Evolutionary conservation across 345 rosid genomes (phyloP).

Genomic region (Hibiscus mutabilis): DNA sequence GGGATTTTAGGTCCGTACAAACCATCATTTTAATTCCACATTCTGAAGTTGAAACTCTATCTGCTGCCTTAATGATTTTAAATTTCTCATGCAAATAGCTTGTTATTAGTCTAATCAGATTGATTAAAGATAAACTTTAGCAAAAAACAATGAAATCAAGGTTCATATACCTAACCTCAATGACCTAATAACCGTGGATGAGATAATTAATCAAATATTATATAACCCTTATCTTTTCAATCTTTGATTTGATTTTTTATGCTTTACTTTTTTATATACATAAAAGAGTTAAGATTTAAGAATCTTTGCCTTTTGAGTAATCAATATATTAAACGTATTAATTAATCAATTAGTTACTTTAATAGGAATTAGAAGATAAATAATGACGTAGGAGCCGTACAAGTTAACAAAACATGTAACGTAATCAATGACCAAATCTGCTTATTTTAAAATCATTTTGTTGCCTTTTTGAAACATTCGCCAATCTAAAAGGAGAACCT

Average conservation of each 20-base stretch:
- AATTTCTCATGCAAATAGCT: not conserved
- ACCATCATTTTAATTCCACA: not conserved
- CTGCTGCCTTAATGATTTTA: not conserved
- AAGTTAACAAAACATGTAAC: not conserved
- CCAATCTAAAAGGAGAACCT: not conserved
- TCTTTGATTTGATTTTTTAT: no score
- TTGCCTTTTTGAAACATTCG: not conserved
- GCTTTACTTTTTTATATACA: no score
- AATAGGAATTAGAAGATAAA: not conserved
- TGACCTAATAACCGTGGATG: not conserved
- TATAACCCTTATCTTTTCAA: no score
- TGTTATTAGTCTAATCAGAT: not conserved
- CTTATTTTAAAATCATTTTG: not conserved
- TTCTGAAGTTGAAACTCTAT: not conserved
- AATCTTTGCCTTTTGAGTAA: not conserved
- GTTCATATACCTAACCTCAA: conserved; percentile 2
- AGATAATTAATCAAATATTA: no score
- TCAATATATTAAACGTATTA: not conserved
- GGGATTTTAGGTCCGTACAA: not conserved
- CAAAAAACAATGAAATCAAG: not conserved
- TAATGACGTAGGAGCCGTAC: not conserved
- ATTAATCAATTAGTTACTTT: not conserved
- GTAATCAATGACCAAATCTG: not conserved
- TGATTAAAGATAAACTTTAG: not conserved
- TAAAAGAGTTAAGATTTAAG: no score